Conservation (phyloP, 768 basidiomycete species). For the Amanita exitialis region DNA sequence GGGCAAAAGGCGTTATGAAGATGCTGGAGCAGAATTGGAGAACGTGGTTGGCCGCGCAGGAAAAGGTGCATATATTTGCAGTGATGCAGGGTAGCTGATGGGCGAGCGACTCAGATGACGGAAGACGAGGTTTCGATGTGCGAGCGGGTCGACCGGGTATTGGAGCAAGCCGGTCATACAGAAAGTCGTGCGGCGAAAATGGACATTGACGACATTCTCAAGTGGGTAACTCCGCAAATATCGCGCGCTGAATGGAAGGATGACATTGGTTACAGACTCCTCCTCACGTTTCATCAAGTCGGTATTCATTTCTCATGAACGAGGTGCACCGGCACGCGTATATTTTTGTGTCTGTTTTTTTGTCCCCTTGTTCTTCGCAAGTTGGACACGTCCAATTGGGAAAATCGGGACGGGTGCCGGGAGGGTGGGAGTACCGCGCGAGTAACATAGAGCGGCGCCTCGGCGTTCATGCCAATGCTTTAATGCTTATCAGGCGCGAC, state of each 20-base stretch:
- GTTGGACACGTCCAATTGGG: no score
- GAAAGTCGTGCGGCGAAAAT: conserved; percentile 87
- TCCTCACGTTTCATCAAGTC: conserved; percentile 66
- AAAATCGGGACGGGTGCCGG: background rate
- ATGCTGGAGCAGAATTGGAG: conserved; percentile 91
- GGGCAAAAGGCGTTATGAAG: conserved; percentile 89
- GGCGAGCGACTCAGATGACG: conserved; percentile 36
- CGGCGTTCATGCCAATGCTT: background rate
- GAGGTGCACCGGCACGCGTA: no score
- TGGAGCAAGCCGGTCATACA: conserved; percentile 59
- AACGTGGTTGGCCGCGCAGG: conserved; percentile 82
- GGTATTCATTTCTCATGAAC: conserved; percentile 64
- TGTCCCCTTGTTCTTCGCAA: no score
- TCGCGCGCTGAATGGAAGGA: background rate
- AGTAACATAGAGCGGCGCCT: background rate
- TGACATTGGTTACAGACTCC: conserved; percentile 30
- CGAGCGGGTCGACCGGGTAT: conserved; percentile 59
- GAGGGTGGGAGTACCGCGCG: background rate
- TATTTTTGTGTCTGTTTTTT: no score
- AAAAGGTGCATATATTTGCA: conserved; percentile 32
- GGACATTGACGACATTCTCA: conserved; percentile 85
- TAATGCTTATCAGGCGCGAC: background rate
- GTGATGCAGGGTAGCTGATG: background rate
- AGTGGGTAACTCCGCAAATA: conserved; percentile 34
- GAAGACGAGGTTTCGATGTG: conserved; percentile 66